Base-by-base conservation (phyloP, 192 early-diverging fungal species). In the Coemansia sp. region DNA sequence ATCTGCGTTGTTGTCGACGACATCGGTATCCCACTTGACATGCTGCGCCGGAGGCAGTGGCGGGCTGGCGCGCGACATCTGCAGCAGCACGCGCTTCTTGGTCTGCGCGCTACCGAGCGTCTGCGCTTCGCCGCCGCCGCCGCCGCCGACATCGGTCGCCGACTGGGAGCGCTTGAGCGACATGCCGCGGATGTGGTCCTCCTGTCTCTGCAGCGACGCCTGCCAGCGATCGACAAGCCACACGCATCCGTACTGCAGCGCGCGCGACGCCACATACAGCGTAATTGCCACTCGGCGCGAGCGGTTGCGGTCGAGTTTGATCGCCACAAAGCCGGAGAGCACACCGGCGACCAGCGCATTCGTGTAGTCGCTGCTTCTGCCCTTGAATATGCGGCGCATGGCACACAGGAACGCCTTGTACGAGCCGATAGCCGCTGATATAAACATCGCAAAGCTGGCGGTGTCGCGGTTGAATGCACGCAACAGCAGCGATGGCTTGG, bases 371-470 rank as follows among this genome's bases (percentile, higher is more conserved):
- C 75, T 79, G 45, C 75, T 64, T 9, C 60, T 61, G 41, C 79
- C 73, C 17, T 82, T 74, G 57, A 75, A 70, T 20, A 60, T 14
- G 40, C 75, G 68, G 48, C 89, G 85, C 74, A 88, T 73, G 11
- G 70, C 66, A 71, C 88, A 91, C 54, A 91, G 74, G 19, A 85
- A 79, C 8, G 67, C 84, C 75, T 87, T 87, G 82, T 91, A 91
- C 20, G 81, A 73, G 25, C 86, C 85, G 14, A 88, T 74, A 36
- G 88, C 83, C 3, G 83, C 82, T 34, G 86, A 85, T 40, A 91
- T 70, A 58, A 91, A 91, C 33, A 87, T 69, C 13, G 89, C 87
- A 75, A 91, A 89, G n/a, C 75, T 75, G 11, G 73, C 41, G 0
- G 88, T 91, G 69, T 91, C 89, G 49, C 84, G 62, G 68, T 62